Evolutionary conservation across 1,139 yeast species (phyloP).

Genomic region (Scheffersomyces cryptocercus): DNA sequence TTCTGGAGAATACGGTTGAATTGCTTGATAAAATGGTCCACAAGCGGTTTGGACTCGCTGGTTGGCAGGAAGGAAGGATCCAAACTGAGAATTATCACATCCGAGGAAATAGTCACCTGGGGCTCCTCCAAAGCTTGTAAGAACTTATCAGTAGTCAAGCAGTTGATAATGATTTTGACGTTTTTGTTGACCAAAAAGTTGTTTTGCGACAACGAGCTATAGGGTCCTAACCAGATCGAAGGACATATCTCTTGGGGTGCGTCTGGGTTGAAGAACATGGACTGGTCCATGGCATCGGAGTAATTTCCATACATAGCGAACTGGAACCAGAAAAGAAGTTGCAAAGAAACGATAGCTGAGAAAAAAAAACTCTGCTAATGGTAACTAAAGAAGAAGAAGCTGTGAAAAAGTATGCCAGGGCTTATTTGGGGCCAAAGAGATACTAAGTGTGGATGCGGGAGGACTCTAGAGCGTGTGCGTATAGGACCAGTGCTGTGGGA

Average conservation of each 20-base stretch:
- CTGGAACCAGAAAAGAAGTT: too few relatives aligned
- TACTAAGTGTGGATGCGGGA: too few relatives aligned
- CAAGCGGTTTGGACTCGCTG: conserved; percentile 6
- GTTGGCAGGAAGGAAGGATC: conserved; percentile 35
- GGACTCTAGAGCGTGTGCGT: too few relatives aligned
- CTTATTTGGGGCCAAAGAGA: too few relatives aligned
- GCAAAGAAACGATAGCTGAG: too few relatives aligned
- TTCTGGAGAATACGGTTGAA: conserved; percentile 42
- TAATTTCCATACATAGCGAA: too few relatives aligned
- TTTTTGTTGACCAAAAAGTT: conserved; percentile 24
- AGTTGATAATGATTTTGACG: conserved; percentile 43
- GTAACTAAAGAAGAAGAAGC: too few relatives aligned
- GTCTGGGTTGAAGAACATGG: conserved; percentile 52
- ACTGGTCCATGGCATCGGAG: conserved; percentile 38
- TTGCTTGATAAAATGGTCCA: conserved; percentile 23
- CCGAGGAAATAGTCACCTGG: conserved; percentile 33
- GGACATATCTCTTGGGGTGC: conserved; percentile 40
- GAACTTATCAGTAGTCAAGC: conserved; percentile 38
- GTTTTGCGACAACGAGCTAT: conserved; percentile 16
- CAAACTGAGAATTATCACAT: conserved; percentile 39
- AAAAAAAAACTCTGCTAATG: too few relatives aligned
- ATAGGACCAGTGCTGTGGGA: too few relatives aligned
- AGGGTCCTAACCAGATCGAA: conserved; percentile 32
- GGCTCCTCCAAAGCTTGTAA: conserved; percentile 22
- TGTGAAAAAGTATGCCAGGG: too few relatives aligned